phyloP scores from a whole-genome alignment of 176 grass and related monocot species.

The Avena eriantha region DNA sequence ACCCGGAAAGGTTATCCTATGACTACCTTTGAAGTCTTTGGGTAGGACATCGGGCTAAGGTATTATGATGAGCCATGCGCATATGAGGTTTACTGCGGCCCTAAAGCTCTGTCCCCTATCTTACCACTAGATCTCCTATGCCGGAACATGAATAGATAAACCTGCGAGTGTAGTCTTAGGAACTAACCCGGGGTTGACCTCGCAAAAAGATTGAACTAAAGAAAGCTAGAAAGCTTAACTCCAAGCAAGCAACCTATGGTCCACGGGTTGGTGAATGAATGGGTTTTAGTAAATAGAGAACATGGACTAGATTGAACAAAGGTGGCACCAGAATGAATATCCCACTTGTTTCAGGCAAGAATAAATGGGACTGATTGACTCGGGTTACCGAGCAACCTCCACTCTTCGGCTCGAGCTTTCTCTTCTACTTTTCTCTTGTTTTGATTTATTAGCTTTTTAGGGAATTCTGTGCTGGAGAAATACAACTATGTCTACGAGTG shows the following conservation, averaged over 20 bases:
- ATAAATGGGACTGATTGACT: neutral
- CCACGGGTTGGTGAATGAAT: no score
- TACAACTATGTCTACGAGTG: neutral
- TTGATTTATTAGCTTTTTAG: no score
- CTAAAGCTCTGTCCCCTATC: neutral
- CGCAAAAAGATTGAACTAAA: slow-evolving; percentile 26
- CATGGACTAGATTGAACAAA: no score
- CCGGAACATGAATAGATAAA: neutral
- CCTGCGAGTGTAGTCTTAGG: neutral
- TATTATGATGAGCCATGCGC: no score
- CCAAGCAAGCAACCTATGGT: no score
- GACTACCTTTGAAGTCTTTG: no score
- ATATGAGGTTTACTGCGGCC: no score
- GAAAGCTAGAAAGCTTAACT: slow-evolving; percentile 5
- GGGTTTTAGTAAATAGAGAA: no score
- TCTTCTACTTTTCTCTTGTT: no score
- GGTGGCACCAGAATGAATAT: neutral
- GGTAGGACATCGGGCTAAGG: no score
- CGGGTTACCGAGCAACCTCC: neutral
- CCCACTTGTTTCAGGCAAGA: neutral
- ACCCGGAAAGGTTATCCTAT: no score
- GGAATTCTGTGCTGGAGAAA: neutral
- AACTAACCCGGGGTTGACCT: neutral
- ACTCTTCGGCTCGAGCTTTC: neutral
- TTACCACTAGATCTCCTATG: neutral